Base-by-base conservation (phyloP, 306 rosid genomes). In the Fragaria nilgerrensis region DNA sequence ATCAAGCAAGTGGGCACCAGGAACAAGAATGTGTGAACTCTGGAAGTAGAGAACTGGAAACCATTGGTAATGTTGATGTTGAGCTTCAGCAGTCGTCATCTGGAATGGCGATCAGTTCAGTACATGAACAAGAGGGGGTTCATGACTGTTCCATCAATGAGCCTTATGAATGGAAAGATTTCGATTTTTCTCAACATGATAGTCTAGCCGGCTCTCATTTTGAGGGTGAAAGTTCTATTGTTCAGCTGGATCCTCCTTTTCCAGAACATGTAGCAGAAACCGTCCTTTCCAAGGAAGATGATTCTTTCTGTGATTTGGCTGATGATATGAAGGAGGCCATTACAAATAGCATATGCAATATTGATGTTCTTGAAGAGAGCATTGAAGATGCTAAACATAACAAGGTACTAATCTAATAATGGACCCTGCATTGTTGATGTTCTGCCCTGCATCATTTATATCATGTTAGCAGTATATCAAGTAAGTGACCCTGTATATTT, bases 361-460 rank as follows among this genome's bases (percentile, higher is more conserved):
- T 84, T 64, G 92, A 86, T 70, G 70, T 86, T 82, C 94, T 95
- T 86, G 96, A 92, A 69, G 88, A 89, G 81, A 85, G 85, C 58
- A 89, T 95, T 74, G 91, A 92, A 44, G 91, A 89, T 78, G 96
- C 97, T 45, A 92, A 88, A 88, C 85, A 83, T 69, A 88, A 86
- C 88, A 95, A 95, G 99, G 99, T 95, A 88, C 29, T 41, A 13
- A 37, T 65, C 3, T 17, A 20, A 65, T 36, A 19, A 36, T 56
- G n/a, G 44, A n/a, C 29, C 29, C 29, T 27, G 29, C 29, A 27
- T 27, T 27, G 29, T 27, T 27, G 29, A 27, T 27, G 29, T 27
- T 27, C 29, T 27, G 29, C 29, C 29, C 29, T 27, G 29, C 29
- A 27, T 27, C 29, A 27, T 69, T 77, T 29, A 68, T 3, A 55